Conservation (phyloP, 2,329 filamentous ascomycete genomes). For the Hypoxylon sp. region DNA sequence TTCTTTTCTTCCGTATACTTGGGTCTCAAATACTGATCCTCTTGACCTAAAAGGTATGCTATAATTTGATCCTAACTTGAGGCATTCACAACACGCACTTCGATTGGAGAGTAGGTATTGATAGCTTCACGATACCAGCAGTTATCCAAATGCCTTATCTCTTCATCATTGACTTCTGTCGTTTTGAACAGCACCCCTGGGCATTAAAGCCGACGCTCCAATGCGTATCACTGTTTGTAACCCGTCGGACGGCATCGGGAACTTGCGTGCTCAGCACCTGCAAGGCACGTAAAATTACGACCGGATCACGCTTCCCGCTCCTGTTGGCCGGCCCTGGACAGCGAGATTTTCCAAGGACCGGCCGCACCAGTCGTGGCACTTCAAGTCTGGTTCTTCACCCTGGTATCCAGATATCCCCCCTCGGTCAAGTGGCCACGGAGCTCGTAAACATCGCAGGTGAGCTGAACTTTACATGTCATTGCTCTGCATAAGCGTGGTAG, state of each 20-base stretch:
- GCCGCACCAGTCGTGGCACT: conserved; percentile 8
- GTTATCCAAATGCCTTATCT: neutral
- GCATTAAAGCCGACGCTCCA: conserved; percentile 3
- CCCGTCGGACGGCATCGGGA: conserved; percentile 36
- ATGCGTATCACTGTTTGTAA: conserved; percentile 32
- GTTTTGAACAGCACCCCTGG: neutral
- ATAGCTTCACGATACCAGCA: neutral
- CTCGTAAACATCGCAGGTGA: conserved; percentile 1
- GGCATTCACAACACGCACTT: too few species aligned
- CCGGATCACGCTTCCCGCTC: conserved; percentile 14
- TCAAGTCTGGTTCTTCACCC: too few species aligned
- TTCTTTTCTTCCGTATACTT: conserved; percentile 19
- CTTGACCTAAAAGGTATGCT: neutral
- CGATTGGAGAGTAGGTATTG: too few species aligned
- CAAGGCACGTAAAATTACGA: conserved; percentile 36
- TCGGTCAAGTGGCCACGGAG: too few species aligned
- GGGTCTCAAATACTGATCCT: neutral
- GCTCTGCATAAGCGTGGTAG: conserved; percentile 18
- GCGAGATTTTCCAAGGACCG: neutral
- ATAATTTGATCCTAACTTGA: neutral
- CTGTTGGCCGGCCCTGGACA: neutral
- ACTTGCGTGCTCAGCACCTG: conserved; percentile 34
- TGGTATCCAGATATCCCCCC: too few species aligned
- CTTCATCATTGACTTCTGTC: neutral
- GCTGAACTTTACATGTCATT: conserved; percentile 10